Evolutionary conservation across 176 grass and related monocot genomes (phyloP), one percentile per base, ranked within the genome.

Genomic region (Phyllostachys edulis): DNA sequence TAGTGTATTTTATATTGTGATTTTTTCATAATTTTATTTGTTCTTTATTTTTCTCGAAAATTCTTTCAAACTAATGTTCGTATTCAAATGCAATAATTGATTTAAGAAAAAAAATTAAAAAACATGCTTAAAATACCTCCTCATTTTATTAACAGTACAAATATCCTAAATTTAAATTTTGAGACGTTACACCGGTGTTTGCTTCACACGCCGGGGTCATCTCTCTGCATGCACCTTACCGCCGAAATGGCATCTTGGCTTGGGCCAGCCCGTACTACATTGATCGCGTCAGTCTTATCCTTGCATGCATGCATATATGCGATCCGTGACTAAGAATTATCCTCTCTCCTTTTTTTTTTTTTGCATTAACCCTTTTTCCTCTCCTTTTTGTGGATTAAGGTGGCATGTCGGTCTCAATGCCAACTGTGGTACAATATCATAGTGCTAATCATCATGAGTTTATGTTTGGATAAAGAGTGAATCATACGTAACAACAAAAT

Each of bases 401-500:
- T 78, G 63, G 38, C 63, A 77, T 57, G 83, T 77, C 83, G 0
- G 3, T 38, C 50, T 78, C 70, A 57, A 16, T 68, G 78, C 27
- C 37, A 68, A 57, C 47, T 80, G 24, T 75, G 23, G 9, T 24
- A 75, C 38, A 67, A 67, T 59, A 57, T 66, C 9, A 13, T 55
- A 60, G 77, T 68, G 78, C 37, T 87, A 87, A 87, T 46, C 46
- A 67, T 67, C 60, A 81, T 65, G 17, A 61, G 40, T 6, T 70
- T 67, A 3, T 57, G 17, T 45, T 67, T 74, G 36, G 67, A 44
- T 52, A 44, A 45, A 54, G 60, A 72, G 63, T 85, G 63, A 76
- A n/a, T 36, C 42, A 77, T 45, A 68, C 46, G 63, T 36, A 69
- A 76, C 38, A 63, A 6, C 15, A 72, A 23, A 39, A 41, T 71